phyloP scores from a whole-genome alignment of 2,329 filamentous ascomycete species.

The Mycosphaerella sp. region DNA sequence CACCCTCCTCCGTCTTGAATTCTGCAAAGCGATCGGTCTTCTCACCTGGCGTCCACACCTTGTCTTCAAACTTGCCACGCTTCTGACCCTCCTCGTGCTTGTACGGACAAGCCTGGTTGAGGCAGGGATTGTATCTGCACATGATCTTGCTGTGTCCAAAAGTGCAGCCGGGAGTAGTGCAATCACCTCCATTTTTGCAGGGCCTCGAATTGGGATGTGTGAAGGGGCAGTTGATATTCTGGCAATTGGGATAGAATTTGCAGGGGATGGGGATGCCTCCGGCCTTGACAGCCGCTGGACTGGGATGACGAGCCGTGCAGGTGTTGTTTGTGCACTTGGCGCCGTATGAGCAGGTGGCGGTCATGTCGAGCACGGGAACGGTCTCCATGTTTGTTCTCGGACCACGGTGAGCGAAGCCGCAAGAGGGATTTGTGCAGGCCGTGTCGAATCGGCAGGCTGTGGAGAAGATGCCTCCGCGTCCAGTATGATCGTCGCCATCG shows the following conservation, averaged over 20 bases:
- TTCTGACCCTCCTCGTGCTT: conserved; percentile 86
- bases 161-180: conserved; percentile 72
- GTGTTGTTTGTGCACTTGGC: conserved; percentile 94
- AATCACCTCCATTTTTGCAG: conserved; percentile 88
- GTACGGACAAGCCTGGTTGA: conserved; percentile 80
- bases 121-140: conserved; percentile 88
- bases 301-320: conserved; percentile 86
- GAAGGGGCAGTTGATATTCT: conserved; percentile 84
- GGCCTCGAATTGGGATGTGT: conserved; percentile 79
- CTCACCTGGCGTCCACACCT: conserved; percentile 70
- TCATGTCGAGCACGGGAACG: conserved; percentile 70
- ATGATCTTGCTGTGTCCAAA: conserved; percentile 80
- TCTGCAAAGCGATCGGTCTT: conserved; percentile 28
- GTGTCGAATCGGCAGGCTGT: conserved; percentile 86
- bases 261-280: conserved; percentile 85
- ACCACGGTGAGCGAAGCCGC: conserved; percentile 90
- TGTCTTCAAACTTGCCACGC: conserved; percentile 75
- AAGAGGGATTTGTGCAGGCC: conserved; percentile 79
- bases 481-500: conserved; percentile 53
- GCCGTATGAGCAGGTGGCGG: conserved; percentile 75
- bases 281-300: conserved; percentile 70
- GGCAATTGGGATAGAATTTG: conserved; percentile 88
- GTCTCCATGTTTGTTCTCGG: conserved; percentile 62
- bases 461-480: conserved; percentile 46
- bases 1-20: conserved; percentile 21